A percentile compares a stretch with the other conserved stretches of the same genome.
phyloP scores from a whole-genome alignment of 768 basidiomycete species.

The Leccinum obscurum region DNA sequence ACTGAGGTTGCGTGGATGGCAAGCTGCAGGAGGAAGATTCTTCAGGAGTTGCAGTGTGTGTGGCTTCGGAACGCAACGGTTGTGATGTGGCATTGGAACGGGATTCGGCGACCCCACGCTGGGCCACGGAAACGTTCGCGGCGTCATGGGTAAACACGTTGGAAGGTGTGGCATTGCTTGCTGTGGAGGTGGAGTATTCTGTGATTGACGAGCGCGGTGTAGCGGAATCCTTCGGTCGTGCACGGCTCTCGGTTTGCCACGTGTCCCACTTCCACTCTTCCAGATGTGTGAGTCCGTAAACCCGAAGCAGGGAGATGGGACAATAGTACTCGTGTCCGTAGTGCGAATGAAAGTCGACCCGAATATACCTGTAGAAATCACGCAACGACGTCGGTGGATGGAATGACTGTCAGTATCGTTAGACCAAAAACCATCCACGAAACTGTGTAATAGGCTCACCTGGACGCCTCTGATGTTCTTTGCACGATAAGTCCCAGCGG shows the following conservation, averaged over 20 bases:
- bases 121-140: conserved; percentile 8
- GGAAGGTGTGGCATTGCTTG: not conserved
- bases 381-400: conserved; percentile 69
- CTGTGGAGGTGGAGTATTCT: conserved; percentile 18
- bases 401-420: conserved; percentile 54
- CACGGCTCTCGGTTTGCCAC: conserved; percentile 72
- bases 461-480: conserved; percentile 91
- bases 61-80: not conserved
- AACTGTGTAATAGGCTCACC: conserved; percentile 44
- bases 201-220: conserved; percentile 17
- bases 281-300: conserved; percentile 94
- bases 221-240: conserved; percentile 39
- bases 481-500: conserved; percentile 77
- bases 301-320: conserved; percentile 87
- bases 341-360: conserved; percentile 90
- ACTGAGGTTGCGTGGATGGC: not conserved
- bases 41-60: not conserved
- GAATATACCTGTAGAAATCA: conserved; percentile 91
- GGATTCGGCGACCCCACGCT: not conserved
- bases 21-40: not conserved
- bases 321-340: conserved; percentile 97
- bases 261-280: conserved; percentile 94
- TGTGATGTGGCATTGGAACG: not conserved
- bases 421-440: not conserved
- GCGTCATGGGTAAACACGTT: conserved; percentile 1